A percentile compares a stretch with the other conserved stretches of the same genome.
Conservation (phyloP, 2,329 filamentous ascomycete genomes). For the Grosmannia serpens region DNA sequence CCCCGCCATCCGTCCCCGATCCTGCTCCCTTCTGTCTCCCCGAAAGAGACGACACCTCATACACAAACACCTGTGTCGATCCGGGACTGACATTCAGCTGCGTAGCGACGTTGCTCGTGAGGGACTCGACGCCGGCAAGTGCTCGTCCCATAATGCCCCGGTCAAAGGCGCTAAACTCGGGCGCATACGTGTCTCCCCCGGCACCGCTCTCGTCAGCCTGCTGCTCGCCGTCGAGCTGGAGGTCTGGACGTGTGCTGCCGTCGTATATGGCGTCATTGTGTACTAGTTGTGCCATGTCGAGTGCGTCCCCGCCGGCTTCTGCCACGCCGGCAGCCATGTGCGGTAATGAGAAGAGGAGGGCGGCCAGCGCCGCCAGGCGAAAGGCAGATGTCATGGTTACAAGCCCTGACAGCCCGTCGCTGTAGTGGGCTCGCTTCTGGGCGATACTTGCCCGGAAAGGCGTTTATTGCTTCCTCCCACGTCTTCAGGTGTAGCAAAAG, state of each 20-base stretch:
- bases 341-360: neutral
- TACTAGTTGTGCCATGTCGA: neutral
- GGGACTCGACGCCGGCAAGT: conserved; percentile 34
- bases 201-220: neutral
- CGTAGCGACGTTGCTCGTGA: conserved; percentile 53
- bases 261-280: neutral
- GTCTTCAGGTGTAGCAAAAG: neutral
- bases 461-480: neutral
- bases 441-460: neutral
- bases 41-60: conserved; percentile 44
- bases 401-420: neutral
- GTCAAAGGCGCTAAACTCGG: conserved; percentile 50
- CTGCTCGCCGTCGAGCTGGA: neutral
- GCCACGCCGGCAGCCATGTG: neutral
- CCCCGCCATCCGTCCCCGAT: neutral
- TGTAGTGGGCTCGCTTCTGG: neutral
- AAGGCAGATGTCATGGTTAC: neutral
- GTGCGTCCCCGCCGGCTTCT: neutral
- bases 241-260: neutral
- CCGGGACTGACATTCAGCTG: conserved; percentile 52
- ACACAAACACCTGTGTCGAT: conserved; percentile 50
- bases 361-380: neutral
- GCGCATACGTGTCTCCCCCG: conserved; percentile 34
- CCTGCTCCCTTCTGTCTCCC: conserved; percentile 20
- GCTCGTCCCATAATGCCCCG: conserved; percentile 52